These are phyloP conservation scores for Zasmidium angulare DNA, from an alignment of 2,329 filamentous ascomycete species.

Conservation along the genomic window DNA sequence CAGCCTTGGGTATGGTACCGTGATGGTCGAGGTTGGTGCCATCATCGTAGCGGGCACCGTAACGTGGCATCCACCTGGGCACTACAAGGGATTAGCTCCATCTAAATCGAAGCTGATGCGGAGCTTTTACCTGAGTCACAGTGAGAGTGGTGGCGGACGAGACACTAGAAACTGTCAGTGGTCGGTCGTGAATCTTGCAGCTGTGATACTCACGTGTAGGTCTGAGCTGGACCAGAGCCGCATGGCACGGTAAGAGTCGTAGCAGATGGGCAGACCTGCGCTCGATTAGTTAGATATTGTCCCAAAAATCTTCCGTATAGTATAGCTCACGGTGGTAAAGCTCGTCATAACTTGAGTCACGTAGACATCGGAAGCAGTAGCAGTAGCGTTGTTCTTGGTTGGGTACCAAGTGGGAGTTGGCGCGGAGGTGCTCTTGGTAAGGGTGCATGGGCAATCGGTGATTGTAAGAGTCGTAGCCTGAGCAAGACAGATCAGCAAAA, in stretches of 20 bases:
- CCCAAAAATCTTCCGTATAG: too few species aligned
- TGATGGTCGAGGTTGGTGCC: constrained; percentile 1
- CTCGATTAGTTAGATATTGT: too few species aligned
- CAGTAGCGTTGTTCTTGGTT: not conserved
- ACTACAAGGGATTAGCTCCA: too few species aligned
- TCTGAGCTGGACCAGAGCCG: constrained; percentile 14
- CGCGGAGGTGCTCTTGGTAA: constrained; percentile 9
- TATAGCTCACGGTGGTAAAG: constrained; percentile 22
- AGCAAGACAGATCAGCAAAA: too few species aligned
- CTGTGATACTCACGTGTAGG: too few species aligned
- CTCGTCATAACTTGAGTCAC: constrained; percentile 7
- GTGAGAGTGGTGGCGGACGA: constrained; percentile 24
- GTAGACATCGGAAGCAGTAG: constrained; percentile 9
- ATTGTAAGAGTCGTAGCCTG: constrained; percentile 25
- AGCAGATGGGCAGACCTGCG: constrained; percentile 29
- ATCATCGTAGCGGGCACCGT: constrained; percentile 1
- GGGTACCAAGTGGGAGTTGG: not conserved
- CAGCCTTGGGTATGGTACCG: too few species aligned
- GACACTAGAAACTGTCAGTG: too few species aligned
- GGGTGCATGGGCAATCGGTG: constrained; percentile 17
- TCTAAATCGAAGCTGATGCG: too few species aligned
- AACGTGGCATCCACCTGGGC: constrained; percentile 19
- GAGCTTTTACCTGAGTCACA: too few species aligned
- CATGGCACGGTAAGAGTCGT: constrained; percentile 40
- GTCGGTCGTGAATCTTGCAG: too few species aligned